Conservation (phyloP, 371 early-diverging fungal species). For the Mucor racemosus region DNA sequence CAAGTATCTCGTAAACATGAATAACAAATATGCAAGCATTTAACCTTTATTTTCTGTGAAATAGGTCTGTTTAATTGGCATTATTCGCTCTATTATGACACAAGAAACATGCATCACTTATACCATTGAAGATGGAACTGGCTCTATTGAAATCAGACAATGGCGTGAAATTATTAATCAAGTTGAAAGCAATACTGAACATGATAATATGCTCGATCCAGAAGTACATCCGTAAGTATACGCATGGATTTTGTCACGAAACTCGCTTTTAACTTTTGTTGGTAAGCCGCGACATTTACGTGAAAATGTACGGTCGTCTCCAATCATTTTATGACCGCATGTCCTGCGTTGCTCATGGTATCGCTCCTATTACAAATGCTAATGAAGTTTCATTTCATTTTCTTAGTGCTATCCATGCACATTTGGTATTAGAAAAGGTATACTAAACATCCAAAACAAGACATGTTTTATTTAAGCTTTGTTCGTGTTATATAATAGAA, state of each 20-base stretch:
- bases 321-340: constrained; percentile 54
- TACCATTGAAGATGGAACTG: constrained; percentile 81
- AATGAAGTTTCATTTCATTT: constrained; percentile 80
- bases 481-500: not conserved
- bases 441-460: not conserved
- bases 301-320: constrained; percentile 62
- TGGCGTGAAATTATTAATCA: not conserved
- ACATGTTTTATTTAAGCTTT: too few relatives aligned
- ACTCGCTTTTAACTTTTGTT: not conserved
- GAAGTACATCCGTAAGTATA: not conserved
- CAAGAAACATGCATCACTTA: constrained; percentile 33
- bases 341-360: constrained; percentile 39
- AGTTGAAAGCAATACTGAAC: not conserved
- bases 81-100: not conserved
- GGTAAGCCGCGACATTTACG: constrained; percentile 42
- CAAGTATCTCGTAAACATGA: not conserved
- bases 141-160: constrained; percentile 27
- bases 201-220: too few relatives aligned
- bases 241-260: not conserved
- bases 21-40: not conserved
- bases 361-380: constrained; percentile 52
- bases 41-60: not conserved
- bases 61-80: constrained; percentile 15
- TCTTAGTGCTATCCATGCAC: constrained; percentile 38
- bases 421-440: constrained; percentile 3